Evolutionary conservation across 352 stramenopile genomes (phyloP).

Genomic region (Phytopythium chamaehyphon): DNA sequence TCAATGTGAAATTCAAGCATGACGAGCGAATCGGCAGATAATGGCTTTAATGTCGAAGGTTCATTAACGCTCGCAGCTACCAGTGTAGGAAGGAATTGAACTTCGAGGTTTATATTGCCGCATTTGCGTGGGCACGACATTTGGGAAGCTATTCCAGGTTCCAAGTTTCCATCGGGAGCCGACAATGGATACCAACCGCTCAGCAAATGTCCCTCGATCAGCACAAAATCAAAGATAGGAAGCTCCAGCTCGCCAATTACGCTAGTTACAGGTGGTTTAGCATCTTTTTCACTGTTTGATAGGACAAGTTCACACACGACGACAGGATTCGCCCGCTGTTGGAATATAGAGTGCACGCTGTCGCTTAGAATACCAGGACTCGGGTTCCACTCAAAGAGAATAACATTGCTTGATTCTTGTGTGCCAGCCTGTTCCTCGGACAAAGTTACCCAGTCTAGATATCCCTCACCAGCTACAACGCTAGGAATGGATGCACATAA

Average conservation of each 20-base stretch:
- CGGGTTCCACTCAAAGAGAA: neutral
- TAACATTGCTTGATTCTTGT: neutral
- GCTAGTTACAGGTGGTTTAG: neutral
- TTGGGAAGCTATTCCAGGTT: neutral
- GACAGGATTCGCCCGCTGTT: constrained; percentile 18
- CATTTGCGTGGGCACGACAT: neutral
- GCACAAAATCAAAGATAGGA: constrained; percentile 44
- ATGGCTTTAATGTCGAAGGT: neutral
- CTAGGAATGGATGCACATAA: neutral
- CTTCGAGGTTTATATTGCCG: constrained; percentile 28
- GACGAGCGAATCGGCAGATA: neutral
- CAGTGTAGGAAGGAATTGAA: constrained; percentile 35
- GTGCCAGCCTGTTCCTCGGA: neutral
- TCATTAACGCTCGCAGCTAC: neutral
- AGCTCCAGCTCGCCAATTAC: constrained; percentile 26
- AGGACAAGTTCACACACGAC: constrained; percentile 22
- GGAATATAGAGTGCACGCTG: neutral
- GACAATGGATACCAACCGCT: constrained; percentile 24
- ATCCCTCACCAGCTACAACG: neutral
- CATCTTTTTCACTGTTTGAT: neutral
- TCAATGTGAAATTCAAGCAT: constrained; percentile 9
- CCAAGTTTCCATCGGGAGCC: neutral
- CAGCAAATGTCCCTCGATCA: constrained; percentile 35
- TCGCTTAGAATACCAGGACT: too few relatives aligned
- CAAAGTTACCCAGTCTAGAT: neutral